Evolutionary conservation across 164 flowering plant genomes (phyloP).

Genomic region (Tetracentron sinense): DNA sequence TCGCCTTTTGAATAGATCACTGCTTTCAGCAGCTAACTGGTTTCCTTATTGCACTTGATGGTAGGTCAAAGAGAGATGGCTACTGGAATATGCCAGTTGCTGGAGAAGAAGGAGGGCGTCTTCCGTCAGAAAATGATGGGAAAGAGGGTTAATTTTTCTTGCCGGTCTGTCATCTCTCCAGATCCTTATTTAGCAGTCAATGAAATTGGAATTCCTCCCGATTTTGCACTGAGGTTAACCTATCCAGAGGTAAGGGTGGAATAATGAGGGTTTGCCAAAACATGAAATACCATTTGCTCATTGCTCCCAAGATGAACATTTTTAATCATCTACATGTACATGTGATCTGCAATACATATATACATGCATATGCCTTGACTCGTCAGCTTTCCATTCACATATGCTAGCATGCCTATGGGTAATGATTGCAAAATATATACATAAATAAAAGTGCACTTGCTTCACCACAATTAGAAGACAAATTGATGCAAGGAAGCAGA

Average conservation of each 20-base stretch:
- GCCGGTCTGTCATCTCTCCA: constrained; percentile 98
- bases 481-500: too few species aligned
- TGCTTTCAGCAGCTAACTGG: background rate
- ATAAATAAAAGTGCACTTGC: too few species aligned
- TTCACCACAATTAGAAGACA: too few species aligned
- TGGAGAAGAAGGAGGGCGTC: constrained; percentile 91
- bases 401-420: too few species aligned
- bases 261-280: background rate
- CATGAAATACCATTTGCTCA: background rate
- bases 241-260: constrained; percentile 79
- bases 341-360: too few species aligned
- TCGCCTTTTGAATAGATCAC: background rate
- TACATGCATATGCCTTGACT: too few species aligned
- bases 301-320: background rate
- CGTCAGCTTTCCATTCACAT: too few species aligned
- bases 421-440: too few species aligned
- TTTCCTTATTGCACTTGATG: constrained; percentile 7
- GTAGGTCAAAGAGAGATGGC: constrained; percentile 42
- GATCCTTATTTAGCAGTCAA: constrained; percentile 95
- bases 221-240: constrained; percentile 74
- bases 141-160: constrained; percentile 91
- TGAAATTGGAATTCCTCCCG: constrained; percentile 97
- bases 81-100: constrained; percentile 71
- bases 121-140: constrained; percentile 99
- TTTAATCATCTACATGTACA: background rate